Evolutionary conservation across 805 yeast genomes (phyloP).

Genomic region (Candida sithepensis): DNA sequence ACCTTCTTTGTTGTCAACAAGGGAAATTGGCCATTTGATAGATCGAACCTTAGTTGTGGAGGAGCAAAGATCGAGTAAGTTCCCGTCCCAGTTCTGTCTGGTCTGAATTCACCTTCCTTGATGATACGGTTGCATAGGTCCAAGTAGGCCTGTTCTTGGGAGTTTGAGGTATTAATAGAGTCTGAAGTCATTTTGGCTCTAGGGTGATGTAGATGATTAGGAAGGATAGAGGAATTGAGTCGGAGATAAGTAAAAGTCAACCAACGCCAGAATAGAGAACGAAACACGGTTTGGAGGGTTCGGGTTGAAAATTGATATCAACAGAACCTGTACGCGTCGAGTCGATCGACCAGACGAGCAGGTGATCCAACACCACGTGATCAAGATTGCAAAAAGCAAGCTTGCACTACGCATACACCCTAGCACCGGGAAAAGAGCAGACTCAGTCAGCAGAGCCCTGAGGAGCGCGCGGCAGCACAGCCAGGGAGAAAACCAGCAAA

Average conservation of each 20-base stretch:
- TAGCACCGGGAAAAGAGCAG: not conserved
- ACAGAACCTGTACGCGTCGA: not conserved
- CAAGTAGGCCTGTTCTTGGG: slow-evolving; percentile 81
- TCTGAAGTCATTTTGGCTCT: not conserved
- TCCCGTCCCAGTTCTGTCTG: slow-evolving; percentile 98
- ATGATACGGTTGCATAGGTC: slow-evolving; percentile 77
- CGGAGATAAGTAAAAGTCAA: not conserved
- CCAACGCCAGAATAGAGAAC: too few relatives aligned
- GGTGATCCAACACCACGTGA: not conserved
- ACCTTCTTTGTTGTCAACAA: slow-evolving; percentile 90
- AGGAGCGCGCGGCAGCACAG: too few relatives aligned
- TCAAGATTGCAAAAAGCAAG: too few relatives aligned
- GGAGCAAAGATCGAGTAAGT: slow-evolving; percentile 91
- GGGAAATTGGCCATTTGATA: slow-evolving; percentile 74
- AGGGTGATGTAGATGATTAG: not conserved
- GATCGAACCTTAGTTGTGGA: slow-evolving; percentile 83
- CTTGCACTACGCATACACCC: not conserved
- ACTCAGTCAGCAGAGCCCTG: too few relatives aligned
- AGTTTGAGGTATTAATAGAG: slow-evolving; percentile 23
- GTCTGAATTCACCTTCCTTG: slow-evolving; percentile 81
- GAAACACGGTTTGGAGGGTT: not conserved
- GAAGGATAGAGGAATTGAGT: not conserved
- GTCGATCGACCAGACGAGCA: not conserved
- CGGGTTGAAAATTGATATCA: not conserved
- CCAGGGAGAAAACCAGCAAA: not conserved